Conservation (phyloP, 495 filamentous ascomycete species). For the Penicillium bialowiezense region DNA sequence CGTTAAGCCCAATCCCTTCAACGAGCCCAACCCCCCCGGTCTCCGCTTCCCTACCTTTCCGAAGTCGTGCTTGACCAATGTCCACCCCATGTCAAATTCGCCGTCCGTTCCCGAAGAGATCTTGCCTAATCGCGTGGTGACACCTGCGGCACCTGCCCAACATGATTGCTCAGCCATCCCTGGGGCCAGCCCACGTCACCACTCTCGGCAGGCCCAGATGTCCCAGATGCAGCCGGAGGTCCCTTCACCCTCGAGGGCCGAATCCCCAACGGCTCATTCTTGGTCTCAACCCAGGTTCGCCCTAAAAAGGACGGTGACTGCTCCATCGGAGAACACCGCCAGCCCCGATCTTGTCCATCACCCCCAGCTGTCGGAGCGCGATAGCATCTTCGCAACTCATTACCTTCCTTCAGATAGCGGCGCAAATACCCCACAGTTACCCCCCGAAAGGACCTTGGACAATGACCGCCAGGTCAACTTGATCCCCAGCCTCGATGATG, state of each 20-base stretch:
- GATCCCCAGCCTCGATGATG: conserved; percentile 33
- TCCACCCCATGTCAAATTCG: conserved; percentile 55
- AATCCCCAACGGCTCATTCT: conserved; percentile 40
- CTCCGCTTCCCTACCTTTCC: conserved; percentile 30
- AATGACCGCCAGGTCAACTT: conserved; percentile 30
- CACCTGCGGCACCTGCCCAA: conserved; percentile 45
- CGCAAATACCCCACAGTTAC: conserved; percentile 48
- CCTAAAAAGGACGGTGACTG: conserved; percentile 38
- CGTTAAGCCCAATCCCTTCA: conserved; percentile 12
- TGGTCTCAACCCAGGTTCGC: conserved; percentile 32
- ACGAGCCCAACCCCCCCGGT: conserved; percentile 5
- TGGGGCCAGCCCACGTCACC: conserved; percentile 43
- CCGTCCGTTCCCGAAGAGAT: conserved; percentile 46
- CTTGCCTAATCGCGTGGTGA: conserved; percentile 49
- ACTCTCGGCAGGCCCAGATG: conserved; percentile 33
- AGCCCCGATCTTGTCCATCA: conserved; percentile 29
- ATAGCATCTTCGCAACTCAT: conserved; percentile 63
- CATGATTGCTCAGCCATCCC: conserved; percentile 43
- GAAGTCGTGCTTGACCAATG: conserved; percentile 48
- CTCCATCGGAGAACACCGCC: conserved; percentile 26
- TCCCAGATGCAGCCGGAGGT: conserved; percentile 31
- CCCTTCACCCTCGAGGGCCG: conserved; percentile 39
- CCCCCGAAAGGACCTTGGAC: conserved; percentile 32
- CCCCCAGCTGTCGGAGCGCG: conserved; percentile 58
- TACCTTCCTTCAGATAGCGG: conserved; percentile 52